Conservation (phyloP, 192 early-diverging fungal genomes). For the Backusella macrospora region DNA sequence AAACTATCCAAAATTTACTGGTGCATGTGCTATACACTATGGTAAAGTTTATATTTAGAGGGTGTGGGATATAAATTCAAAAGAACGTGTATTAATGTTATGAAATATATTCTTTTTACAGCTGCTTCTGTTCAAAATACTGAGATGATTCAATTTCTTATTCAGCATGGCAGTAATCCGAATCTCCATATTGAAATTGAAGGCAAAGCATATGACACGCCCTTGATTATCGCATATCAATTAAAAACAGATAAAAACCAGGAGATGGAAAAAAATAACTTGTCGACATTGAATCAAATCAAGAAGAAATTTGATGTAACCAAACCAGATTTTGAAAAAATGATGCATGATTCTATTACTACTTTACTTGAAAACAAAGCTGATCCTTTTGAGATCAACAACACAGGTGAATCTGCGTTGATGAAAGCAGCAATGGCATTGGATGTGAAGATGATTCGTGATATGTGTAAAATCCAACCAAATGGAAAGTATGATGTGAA, state of each 20-base stretch:
- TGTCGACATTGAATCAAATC: neutral
- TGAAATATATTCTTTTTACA: conserved; percentile 7
- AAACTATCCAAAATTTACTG: conserved; percentile 31
- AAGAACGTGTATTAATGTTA: neutral
- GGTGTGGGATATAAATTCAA: neutral
- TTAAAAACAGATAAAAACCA: neutral
- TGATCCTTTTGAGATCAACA: conserved; percentile 25
- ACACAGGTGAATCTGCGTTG: neutral
- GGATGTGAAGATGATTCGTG: conserved; percentile 1
- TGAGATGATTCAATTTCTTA: conserved; percentile 27
- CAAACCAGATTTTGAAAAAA: conserved; percentile 22
- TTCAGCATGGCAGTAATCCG: conserved; percentile 26
- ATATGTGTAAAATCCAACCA: neutral
- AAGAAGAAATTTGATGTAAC: conserved; percentile 22
- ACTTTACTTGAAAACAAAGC: conserved; percentile 9
- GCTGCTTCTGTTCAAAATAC: conserved; percentile 31
- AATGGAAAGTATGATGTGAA: conserved; percentile 17
- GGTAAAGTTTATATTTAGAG: conserved; percentile 21
- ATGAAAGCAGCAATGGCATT: conserved; percentile 23
- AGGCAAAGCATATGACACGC: neutral
- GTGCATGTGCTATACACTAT: conserved; percentile 29
- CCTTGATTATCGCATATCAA: conserved; percentile 25
- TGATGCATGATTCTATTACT: neutral
- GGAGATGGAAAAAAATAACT: neutral
- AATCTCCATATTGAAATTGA: conserved; percentile 14